A percentile compares a stretch with the other conserved stretches of the same genome.
These are phyloP conservation scores for Bonia amplexicaulis DNA, from an alignment of 176 grass and related monocot species.

Conservation along the genomic window DNA sequence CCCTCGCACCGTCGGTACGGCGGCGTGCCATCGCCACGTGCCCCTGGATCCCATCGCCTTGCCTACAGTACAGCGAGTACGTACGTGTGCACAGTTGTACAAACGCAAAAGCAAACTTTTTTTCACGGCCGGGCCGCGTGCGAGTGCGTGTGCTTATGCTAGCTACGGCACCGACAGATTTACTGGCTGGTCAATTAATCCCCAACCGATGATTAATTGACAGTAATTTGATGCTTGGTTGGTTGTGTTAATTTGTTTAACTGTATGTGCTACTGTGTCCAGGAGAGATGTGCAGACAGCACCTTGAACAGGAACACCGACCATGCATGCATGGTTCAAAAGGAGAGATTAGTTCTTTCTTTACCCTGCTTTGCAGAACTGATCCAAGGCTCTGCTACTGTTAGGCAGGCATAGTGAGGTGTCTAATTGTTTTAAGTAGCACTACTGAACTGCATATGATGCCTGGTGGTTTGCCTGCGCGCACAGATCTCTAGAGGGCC, in stretches of 20 bases:
- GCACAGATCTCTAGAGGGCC: background rate
- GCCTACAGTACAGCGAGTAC: background rate
- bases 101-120: background rate
- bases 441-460: background rate
- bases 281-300: background rate
- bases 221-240: background rate
- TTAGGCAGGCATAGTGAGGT: no score
- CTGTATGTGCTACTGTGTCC: no score
- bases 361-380: background rate
- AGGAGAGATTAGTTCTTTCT: background rate
- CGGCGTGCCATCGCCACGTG: conserved; percentile 26
- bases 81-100: background rate
- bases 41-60: background rate
- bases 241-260: background rate
- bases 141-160: background rate
- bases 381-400: no score
- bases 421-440: background rate
- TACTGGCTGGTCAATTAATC: background rate
- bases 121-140: background rate
- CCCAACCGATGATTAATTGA: background rate
- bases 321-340: background rate
- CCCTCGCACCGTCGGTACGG: conserved; percentile 17
- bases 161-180: background rate
- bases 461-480: background rate
- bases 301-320: background rate